These are phyloP conservation scores for Fusarium pilosicola DNA, from an alignment of 2,329 filamentous ascomycete species.

Conservation along the genomic window DNA sequence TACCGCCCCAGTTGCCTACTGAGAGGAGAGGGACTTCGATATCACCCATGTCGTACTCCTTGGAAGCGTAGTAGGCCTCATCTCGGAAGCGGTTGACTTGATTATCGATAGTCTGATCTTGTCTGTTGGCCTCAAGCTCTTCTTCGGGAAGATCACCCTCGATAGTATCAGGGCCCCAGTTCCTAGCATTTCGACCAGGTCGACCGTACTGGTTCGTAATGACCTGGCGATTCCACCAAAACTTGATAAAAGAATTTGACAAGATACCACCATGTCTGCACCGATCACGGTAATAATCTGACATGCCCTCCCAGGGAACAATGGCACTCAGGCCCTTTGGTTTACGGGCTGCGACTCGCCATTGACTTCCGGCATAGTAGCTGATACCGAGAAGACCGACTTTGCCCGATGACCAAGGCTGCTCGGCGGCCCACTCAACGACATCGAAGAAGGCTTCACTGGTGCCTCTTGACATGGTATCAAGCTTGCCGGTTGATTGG, in stretches of 20 bases:
- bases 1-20: constrained; percentile 78
- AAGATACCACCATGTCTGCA: constrained; percentile 71
- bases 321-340: constrained; percentile 60
- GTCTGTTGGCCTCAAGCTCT: constrained; percentile 59
- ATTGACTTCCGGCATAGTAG: constrained; percentile 60
- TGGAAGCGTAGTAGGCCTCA: constrained; percentile 70
- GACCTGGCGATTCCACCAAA: constrained; percentile 45
- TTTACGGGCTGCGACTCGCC: constrained; percentile 58
- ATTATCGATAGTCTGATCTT: constrained; percentile 59
- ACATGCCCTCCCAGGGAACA: constrained; percentile 62
- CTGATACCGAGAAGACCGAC: constrained; percentile 60
- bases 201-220: constrained; percentile 72
- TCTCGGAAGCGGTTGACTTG: constrained; percentile 66
- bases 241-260: constrained; percentile 64
- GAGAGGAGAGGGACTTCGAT: constrained; percentile 74
- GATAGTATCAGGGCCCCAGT: constrained; percentile 65
- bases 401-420: constrained; percentile 58
- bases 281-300: constrained; percentile 65
- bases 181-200: constrained; percentile 58
- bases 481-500: constrained; percentile 58
- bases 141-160: constrained; percentile 68
- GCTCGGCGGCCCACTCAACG: constrained; percentile 59
- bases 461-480: constrained; percentile 61
- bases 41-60: constrained; percentile 71
- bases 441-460: constrained; percentile 61